Base-by-base conservation (phyloP, 2,329 filamentous ascomycete species). In the Colletotrichum sp. region DNA sequence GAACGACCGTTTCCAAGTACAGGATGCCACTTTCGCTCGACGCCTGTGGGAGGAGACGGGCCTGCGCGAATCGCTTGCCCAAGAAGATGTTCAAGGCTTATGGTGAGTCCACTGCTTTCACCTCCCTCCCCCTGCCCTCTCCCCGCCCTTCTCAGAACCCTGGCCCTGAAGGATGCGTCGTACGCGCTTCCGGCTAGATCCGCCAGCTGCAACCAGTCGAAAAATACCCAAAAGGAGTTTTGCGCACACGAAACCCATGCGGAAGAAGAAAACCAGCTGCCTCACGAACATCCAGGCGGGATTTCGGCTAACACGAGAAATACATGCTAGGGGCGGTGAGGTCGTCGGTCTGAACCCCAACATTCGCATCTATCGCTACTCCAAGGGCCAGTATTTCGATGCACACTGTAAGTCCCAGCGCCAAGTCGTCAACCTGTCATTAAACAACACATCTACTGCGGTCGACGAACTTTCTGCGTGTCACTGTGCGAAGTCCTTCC, bases 291-390 rank as follows among this genome's bases (percentile, higher is more conserved):
- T 39, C 18, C 15, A 34, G 18, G 9, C 28, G 39, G 44, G 39
- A 34, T 30, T 60, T 28, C 68, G 39, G 39, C 73, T 75, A 39
- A 73, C 64, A 39, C 59, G 59, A 48, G 24, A 39, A 10, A 9
- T 32, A 32, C 52, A 70, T 70, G 81, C 88, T 63, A 98, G 95
- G 95, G 95, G 95, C 73, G 96, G 96, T 32, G 90, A 95, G 66
- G 92, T 95, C 1, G 86, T 98, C n/a, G 96, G 96, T 0, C 85
- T 98, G 75, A 98, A 95, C 84, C 92, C 95, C 10, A 98, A 98
- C 79, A 98, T 98, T 71, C 90, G 96, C 39, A 92, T 98, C 34
- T 98, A 98, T 85, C 91, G 96, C 26, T 98, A 98, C 84, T 91
- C 90, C 1, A 91, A 93, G 78, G 95, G 95, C 0, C 96, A 98